A percentile compares a stretch with the other conserved stretches of the same genome.
Conservation (phyloP, 2,329 filamentous ascomycete species). For the Trichothecium roseum region DNA sequence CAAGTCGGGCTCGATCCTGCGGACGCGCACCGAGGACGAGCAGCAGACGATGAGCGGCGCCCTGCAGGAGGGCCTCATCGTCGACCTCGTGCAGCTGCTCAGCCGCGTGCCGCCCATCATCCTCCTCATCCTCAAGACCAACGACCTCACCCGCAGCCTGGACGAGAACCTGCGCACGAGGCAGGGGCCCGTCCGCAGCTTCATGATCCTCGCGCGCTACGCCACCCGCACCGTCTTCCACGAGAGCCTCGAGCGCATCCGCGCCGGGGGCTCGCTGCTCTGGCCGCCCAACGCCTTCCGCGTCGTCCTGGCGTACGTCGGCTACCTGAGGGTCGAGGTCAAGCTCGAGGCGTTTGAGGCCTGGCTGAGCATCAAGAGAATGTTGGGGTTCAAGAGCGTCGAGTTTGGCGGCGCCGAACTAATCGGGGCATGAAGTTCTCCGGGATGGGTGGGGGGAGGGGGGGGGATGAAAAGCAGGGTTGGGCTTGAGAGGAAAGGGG, state of each 20-base stretch:
- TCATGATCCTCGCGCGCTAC: slow-evolving; percentile 59
- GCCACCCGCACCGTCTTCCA: slow-evolving; percentile 56
- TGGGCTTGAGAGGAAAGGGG: too few relatives aligned
- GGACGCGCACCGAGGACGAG: slow-evolving; percentile 60
- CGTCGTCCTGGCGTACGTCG: slow-evolving; percentile 45
- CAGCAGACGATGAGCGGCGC: slow-evolving; percentile 79
- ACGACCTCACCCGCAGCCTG: slow-evolving; percentile 85
- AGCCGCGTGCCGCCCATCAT: slow-evolving; percentile 87
- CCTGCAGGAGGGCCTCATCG: slow-evolving; percentile 78
- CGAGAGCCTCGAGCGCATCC: slow-evolving; percentile 51
- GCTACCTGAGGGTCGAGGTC: slow-evolving; percentile 48
- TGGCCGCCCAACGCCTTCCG: slow-evolving; percentile 47
- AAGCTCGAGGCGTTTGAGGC: slow-evolving; percentile 56
- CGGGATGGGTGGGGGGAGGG: too few relatives aligned
- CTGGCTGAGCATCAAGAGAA: slow-evolving; percentile 45
- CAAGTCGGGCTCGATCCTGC: slow-evolving; percentile 42
- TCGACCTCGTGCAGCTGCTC: slow-evolving; percentile 78
- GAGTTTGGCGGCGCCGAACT: slow-evolving; percentile 15
- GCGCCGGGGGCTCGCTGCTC: slow-evolving; percentile 39
- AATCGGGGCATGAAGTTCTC: neutral
- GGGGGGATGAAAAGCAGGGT: too few relatives aligned
- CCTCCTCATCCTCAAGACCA: slow-evolving; percentile 91
- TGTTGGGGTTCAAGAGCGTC: slow-evolving; percentile 21
- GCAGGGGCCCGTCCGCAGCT: slow-evolving; percentile 52
- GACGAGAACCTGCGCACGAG: slow-evolving; percentile 82